Conservation (phyloP, 2,329 filamentous ascomycete species). For the Colletotrichum agaves region DNA sequence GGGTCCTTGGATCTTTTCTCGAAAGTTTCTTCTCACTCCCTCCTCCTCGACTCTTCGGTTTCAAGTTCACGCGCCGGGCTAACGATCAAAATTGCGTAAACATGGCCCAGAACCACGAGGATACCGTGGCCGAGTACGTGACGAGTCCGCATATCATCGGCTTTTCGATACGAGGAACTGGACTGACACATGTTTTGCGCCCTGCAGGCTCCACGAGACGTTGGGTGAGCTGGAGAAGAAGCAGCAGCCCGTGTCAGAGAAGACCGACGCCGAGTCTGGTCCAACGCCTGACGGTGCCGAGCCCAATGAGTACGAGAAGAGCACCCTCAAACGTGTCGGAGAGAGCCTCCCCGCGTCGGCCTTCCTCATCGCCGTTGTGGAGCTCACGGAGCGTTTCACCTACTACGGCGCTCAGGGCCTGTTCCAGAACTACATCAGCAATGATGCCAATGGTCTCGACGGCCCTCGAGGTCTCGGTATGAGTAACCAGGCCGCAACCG, state of each 20-base stretch:
- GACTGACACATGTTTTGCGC: constrained; percentile 8
- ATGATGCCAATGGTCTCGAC: constrained; percentile 47
- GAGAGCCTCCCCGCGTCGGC: constrained; percentile 66
- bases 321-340: constrained; percentile 61
- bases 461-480: constrained; percentile 63
- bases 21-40: constrained; percentile 20
- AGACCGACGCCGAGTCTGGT: constrained; percentile 42
- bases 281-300: constrained; percentile 59
- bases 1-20: not conserved
- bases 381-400: constrained; percentile 67
- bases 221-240: constrained; percentile 44
- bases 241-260: constrained; percentile 10
- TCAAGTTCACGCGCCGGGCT: constrained; percentile 12
- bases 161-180: not conserved
- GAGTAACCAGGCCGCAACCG: constrained; percentile 65
- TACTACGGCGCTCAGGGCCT: constrained; percentile 65
- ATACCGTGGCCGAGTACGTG: constrained; percentile 47
- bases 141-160: constrained; percentile 11
- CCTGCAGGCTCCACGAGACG: constrained; percentile 44
- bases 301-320: constrained; percentile 63
- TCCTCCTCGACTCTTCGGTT: constrained; percentile 13
- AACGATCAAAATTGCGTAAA: constrained; percentile 28
- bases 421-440: constrained; percentile 66
- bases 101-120: constrained; percentile 50
- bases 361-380: constrained; percentile 66